Evolutionary conservation across 2,329 filamentous ascomycete species (phyloP).

Genomic region (Dichotomopilus funicola): DNA sequence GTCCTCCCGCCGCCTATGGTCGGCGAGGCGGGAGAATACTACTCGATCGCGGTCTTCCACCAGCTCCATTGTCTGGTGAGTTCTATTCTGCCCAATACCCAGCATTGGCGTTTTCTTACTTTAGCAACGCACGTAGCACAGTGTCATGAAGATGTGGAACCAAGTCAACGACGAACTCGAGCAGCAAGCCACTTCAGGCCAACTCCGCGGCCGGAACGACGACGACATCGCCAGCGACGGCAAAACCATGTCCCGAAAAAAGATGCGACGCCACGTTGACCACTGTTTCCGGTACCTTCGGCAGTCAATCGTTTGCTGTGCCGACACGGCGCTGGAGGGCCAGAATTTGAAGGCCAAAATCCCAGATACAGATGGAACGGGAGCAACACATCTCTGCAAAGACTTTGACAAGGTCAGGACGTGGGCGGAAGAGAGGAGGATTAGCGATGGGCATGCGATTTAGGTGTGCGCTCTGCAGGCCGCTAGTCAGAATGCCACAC

Average conservation of each 20-base stretch:
- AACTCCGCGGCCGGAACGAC: background rate
- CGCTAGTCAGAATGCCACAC: no score
- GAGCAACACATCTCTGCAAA: conserved; percentile 4
- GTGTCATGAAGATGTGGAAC: conserved; percentile 10
- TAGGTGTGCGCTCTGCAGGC: background rate
- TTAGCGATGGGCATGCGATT: background rate
- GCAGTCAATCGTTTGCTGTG: conserved; percentile 11
- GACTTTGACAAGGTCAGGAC: background rate
- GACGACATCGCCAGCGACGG: background rate
- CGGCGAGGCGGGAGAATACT: background rate
- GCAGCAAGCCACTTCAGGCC: background rate
- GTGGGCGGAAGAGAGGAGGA: conserved; percentile 1
- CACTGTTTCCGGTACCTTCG: conserved; percentile 16
- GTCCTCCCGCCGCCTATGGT: conserved; percentile 4
- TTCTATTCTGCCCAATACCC: background rate
- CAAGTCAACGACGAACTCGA: conserved; percentile 2
- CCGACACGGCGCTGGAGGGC: conserved; percentile 13
- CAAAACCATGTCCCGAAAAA: background rate
- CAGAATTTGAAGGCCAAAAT: background rate
- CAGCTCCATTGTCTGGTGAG: conserved; percentile 12
- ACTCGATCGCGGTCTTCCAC: conserved; percentile 10
- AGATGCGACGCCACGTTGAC: conserved; percentile 2
- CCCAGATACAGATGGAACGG: conserved; percentile 2
- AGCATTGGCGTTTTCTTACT: background rate
- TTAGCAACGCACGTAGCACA: background rate